These are phyloP conservation scores for Xanthoparmelia taractica DNA, from an alignment of 495 filamentous ascomycete species.

Conservation along the genomic window DNA sequence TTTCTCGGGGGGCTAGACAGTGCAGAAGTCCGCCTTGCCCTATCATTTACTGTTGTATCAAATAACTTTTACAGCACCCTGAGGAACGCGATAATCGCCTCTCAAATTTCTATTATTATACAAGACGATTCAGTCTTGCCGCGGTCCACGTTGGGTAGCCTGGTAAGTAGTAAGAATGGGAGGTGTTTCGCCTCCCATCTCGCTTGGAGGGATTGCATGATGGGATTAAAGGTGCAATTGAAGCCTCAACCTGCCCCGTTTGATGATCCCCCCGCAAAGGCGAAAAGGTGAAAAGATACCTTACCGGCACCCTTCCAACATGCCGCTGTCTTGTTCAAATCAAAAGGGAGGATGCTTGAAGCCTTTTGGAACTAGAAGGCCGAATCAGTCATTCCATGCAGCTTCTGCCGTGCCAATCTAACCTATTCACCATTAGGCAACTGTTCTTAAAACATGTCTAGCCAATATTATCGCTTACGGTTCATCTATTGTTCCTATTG, in stretches of 20 bases:
- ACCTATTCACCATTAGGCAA: background rate
- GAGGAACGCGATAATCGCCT: background rate
- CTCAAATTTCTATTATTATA: constrained; percentile 11
- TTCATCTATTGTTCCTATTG: no score
- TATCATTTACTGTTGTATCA: no score
- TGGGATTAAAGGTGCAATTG: background rate
- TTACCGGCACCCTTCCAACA: background rate
- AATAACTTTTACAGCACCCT: no score
- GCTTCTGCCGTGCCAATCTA: constrained; percentile 11
- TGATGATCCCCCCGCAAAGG: constrained; percentile 8
- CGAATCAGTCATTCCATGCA: constrained; percentile 9
- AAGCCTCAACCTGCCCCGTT: constrained; percentile 11
- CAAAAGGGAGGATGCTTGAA: no score
- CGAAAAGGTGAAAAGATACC: background rate
- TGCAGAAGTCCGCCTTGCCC: constrained; percentile 10
- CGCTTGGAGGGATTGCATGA: background rate
- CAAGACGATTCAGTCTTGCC: background rate
- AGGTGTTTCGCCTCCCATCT: background rate
- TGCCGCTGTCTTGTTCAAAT: background rate
- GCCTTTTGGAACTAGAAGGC: constrained; percentile 5
- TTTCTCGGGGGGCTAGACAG: background rate
- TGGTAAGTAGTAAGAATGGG: background rate
- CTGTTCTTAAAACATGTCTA: no score
- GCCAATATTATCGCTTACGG: no score
- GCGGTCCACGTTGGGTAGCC: background rate